These are phyloP conservation scores for Lithohypha guttulata DNA, from an alignment of 2,329 filamentous ascomycete species.

Conservation along the genomic window DNA sequence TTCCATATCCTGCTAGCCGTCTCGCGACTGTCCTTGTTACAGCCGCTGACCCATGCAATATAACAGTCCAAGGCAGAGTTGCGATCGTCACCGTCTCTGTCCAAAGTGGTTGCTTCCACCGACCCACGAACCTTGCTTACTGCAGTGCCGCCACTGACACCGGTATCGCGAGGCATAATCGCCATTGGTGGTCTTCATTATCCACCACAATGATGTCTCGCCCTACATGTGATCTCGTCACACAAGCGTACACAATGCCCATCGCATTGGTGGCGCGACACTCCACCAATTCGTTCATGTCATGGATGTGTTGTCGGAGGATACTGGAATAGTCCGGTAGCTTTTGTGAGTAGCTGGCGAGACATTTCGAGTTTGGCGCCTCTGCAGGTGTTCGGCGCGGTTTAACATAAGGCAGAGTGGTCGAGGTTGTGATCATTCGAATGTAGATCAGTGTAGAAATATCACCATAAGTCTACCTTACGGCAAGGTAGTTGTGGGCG, in stretches of 20 bases:
- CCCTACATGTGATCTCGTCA: conserved; percentile 5
- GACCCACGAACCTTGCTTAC: conserved; percentile 5
- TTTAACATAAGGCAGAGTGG: conserved; percentile 3
- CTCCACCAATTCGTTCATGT: conserved; percentile 5
- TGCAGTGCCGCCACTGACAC: conserved; percentile 3
- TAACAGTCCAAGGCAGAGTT: conserved; percentile 4
- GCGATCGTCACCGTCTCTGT: conserved; percentile 3
- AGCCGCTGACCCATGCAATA: conserved; percentile 1
- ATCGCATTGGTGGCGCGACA: conserved; percentile 1
- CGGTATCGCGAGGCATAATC: conserved; percentile 4
- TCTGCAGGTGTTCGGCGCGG: conserved; percentile 3
- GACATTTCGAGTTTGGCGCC: conserved; percentile 5
- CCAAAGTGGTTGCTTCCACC: conserved; percentile 3
- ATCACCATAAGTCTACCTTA: conserved; percentile 5
- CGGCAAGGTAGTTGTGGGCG: conserved; percentile 3
- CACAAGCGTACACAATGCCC: conserved; percentile 4
- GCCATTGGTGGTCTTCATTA: conserved; percentile 6
- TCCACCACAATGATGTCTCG: conserved; percentile 5
- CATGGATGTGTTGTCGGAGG: not conserved
- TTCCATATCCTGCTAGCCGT: conserved; percentile 2
- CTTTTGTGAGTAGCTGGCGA: conserved; percentile 1
- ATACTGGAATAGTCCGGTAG: not conserved
- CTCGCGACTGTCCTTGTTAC: conserved; percentile 2
- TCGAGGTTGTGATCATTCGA: conserved; percentile 6
- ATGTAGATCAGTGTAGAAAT: conserved; percentile 4